These are phyloP conservation scores for Austroboletus rostrupii DNA, from an alignment of 1,284 basidiomycete genomes.

Conservation along the genomic window DNA sequence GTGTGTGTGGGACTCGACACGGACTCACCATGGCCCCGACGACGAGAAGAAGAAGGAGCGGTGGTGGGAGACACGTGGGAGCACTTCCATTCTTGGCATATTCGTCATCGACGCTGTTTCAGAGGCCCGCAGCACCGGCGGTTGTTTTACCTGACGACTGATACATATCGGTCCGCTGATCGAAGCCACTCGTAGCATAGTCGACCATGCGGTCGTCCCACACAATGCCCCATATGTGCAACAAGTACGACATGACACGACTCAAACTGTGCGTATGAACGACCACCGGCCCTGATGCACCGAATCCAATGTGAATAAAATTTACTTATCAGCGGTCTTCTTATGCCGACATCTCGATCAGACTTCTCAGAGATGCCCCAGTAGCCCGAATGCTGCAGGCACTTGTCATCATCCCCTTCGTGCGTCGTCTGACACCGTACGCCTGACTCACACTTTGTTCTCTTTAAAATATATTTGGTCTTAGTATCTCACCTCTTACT, in stretches of 20 bases:
- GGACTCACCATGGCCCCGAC: conserved; percentile 20
- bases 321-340: too few relatives aligned
- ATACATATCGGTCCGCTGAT: too few relatives aligned
- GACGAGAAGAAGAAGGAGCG: neutral
- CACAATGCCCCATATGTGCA: neutral
- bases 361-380: neutral
- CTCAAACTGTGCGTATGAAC: neutral
- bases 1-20: too few relatives aligned
- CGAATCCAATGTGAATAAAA: neutral
- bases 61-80: neutral
- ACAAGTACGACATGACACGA: neutral
- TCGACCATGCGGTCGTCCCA: neutral
- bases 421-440: too few relatives aligned
- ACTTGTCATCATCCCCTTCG: too few relatives aligned
- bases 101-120: neutral
- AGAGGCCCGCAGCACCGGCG: too few relatives aligned
- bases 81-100: neutral
- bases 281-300: neutral
- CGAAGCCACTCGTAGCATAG: too few relatives aligned
- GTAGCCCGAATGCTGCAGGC: too few relatives aligned
- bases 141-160: too few relatives aligned
- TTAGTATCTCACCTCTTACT: too few relatives aligned
- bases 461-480: too few relatives aligned
- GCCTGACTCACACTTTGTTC: too few relatives aligned
- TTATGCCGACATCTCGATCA: neutral